Conservation (phyloP, 805 yeast species). For the Saccharomyces kudriavzevii region DNA sequence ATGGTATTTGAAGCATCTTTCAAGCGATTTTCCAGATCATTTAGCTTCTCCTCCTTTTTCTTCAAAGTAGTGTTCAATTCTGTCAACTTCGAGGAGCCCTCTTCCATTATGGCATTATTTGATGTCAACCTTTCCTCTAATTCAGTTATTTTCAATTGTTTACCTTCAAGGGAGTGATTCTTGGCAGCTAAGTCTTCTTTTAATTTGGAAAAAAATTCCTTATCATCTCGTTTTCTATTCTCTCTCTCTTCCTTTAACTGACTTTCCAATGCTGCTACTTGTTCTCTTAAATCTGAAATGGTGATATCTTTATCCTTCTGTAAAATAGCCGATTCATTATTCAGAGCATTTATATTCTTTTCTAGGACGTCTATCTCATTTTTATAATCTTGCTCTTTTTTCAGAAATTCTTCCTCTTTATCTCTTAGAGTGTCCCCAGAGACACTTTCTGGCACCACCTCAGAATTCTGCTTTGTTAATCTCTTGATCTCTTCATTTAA, state of each 20-base stretch:
- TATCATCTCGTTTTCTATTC: not conserved
- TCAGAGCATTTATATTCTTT: constrained; percentile 1
- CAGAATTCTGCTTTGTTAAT: constrained; percentile 17
- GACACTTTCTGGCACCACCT: constrained; percentile 4
- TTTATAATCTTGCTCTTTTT: constrained; percentile 11
- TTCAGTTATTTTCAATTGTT: not conserved
- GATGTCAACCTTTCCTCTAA: not conserved
- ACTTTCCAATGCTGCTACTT: not conserved
- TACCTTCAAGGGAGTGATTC: not conserved
- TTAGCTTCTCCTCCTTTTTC: not conserved
- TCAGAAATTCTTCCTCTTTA: not conserved
- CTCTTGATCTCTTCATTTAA: constrained; percentile 58
- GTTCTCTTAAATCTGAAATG: not conserved
- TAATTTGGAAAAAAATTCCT: not conserved
- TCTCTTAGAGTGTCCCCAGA: not conserved
- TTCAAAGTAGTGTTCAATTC: not conserved
- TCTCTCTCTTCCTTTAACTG: not conserved
- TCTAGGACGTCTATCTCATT: constrained; percentile 1
- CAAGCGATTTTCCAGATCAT: not conserved
- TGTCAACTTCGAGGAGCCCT: not conserved
- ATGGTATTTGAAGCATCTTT: not conserved
- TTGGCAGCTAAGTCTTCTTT: not conserved
- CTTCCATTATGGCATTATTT: not conserved
- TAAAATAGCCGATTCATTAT: not conserved
- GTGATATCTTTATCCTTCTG: not conserved